phyloP scores from a whole-genome alignment of 192 early-diverging fungal genomes.

The Rhizophagus prolifer region DNA sequence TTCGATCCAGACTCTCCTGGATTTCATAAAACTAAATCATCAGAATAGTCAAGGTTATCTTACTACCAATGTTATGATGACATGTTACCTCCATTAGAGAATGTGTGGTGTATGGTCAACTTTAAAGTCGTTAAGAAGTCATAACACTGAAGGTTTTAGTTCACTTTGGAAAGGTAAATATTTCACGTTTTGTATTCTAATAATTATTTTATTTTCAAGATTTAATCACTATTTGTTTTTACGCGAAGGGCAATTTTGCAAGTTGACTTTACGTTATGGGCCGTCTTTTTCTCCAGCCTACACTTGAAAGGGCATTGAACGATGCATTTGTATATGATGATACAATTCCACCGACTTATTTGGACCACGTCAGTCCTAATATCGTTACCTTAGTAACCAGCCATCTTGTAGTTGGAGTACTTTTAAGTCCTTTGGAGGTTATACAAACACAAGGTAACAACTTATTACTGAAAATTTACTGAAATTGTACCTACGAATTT shows the following conservation, averaged over 20 bases:
- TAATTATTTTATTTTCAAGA: background rate
- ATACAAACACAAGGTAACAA: slow-evolving; percentile 70
- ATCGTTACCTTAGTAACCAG: slow-evolving; percentile 72
- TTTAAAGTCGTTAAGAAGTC: slow-evolving; percentile 51
- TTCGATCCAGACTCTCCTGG: slow-evolving; percentile 46
- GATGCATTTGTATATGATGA: slow-evolving; percentile 94
- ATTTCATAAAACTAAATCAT: slow-evolving; percentile 43
- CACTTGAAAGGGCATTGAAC: slow-evolving; percentile 83
- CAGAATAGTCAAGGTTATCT: slow-evolving; percentile 66
- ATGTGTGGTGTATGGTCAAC: slow-evolving; percentile 59
- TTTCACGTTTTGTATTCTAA: background rate
- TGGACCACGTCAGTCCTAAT: slow-evolving; percentile 60
- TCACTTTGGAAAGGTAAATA: slow-evolving; percentile 54
- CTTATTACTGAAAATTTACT: background rate
- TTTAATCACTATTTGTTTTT: slow-evolving; percentile 3
- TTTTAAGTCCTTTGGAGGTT: slow-evolving; percentile 89
- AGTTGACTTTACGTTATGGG: slow-evolving; percentile 75
- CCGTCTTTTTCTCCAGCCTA: slow-evolving; percentile 76
- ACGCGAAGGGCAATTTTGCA: slow-evolving; percentile 70
- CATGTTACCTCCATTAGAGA: slow-evolving; percentile 60
- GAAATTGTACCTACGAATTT: background rate
- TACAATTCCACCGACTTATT: slow-evolving; percentile 63
- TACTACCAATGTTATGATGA: slow-evolving; percentile 50
- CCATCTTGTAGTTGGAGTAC: slow-evolving; percentile 71
- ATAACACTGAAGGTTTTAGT: slow-evolving; percentile 64